phyloP scores from a whole-genome alignment of 108 stramenopile genomes.

The Cyclotella baltica region DNA sequence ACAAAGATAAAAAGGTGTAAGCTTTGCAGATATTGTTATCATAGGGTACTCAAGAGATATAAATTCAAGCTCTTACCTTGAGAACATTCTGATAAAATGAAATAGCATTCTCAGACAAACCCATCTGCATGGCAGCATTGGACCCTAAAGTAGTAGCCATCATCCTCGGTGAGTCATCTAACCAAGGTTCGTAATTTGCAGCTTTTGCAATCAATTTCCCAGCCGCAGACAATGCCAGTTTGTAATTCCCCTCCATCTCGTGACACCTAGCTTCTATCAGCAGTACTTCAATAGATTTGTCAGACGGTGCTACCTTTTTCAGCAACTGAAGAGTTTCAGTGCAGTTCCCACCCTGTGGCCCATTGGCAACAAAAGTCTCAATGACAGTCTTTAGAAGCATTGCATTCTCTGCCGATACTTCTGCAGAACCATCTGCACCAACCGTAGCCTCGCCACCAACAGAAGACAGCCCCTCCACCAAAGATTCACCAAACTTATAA shows the following conservation, averaged over 20 bases:
- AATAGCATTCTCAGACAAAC: conserved; percentile 61
- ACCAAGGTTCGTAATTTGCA: conserved; percentile 56
- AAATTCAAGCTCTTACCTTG: too few relatives aligned
- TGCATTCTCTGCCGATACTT: conserved; percentile 10
- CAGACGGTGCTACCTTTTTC: conserved; percentile 52
- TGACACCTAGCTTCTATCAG: conserved; percentile 69
- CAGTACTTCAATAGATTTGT: conserved; percentile 55
- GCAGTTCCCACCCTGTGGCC: conserved; percentile 50
- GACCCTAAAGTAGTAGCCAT: conserved; percentile 62
- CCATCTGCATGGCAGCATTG: conserved; percentile 68
- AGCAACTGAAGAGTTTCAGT: conserved; percentile 52
- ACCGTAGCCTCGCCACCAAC: conserved; percentile 18
- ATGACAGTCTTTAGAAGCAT: conserved; percentile 39
- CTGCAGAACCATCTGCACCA: conserved; percentile 37
- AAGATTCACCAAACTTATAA: conserved; percentile 41
- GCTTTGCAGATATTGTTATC: too few relatives aligned
- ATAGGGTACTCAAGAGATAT: too few relatives aligned
- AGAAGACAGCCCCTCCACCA: conserved; percentile 25
- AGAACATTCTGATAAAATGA: conserved; percentile 68
- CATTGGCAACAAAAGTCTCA: conserved; percentile 36
- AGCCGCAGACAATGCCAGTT: conserved; percentile 55
- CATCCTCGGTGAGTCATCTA: conserved; percentile 58
- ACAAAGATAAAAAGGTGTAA: too few relatives aligned
- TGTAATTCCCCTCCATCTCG: conserved; percentile 61
- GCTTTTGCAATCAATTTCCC: conserved; percentile 58